These are phyloP conservation scores for Wickerhamiella vanderwaltii DNA, from an alignment of 805 yeast genomes.

Conservation along the genomic window DNA sequence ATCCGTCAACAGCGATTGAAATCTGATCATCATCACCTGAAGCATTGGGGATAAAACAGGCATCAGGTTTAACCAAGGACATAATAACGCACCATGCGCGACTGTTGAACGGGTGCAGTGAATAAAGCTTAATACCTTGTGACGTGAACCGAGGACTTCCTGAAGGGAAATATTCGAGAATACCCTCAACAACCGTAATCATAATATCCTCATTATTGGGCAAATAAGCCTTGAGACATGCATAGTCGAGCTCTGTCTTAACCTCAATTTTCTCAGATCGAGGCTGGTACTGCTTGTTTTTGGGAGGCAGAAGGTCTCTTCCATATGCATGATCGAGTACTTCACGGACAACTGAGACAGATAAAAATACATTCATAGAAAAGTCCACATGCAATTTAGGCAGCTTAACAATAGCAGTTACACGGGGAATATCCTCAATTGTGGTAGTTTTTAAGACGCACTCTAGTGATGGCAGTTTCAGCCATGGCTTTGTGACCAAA, in stretches of 20 bases:
- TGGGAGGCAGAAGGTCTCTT: conserved; percentile 6
- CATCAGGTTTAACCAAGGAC: conserved; percentile 22
- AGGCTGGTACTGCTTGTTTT: background rate
- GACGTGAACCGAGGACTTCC: conserved; percentile 27
- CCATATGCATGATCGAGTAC: conserved; percentile 19
- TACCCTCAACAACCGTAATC: conserved; percentile 31
- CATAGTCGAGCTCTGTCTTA: conserved; percentile 24
- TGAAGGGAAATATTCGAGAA: conserved; percentile 24
- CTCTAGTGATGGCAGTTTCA: conserved; percentile 13
- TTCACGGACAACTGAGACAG: conserved; percentile 21
- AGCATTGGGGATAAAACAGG: conserved; percentile 15
- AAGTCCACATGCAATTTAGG: conserved; percentile 17
- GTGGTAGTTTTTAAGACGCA: conserved; percentile 11
- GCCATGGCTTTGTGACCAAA: background rate
- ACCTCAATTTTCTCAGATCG: conserved; percentile 15
- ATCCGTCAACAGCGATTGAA: conserved; percentile 24
- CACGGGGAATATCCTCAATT: background rate
- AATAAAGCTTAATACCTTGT: conserved; percentile 35
- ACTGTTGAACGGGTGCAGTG: conserved; percentile 36
- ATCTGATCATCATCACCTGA: conserved; percentile 7
- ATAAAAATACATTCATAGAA: conserved; percentile 22
- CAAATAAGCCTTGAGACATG: conserved; percentile 30
- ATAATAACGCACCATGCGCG: conserved; percentile 30
- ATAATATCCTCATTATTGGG: conserved; percentile 39
- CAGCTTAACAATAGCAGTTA: conserved; percentile 9